phyloP scores from a whole-genome alignment of 257 asterid genomes.

The Agastache rugosa region DNA sequence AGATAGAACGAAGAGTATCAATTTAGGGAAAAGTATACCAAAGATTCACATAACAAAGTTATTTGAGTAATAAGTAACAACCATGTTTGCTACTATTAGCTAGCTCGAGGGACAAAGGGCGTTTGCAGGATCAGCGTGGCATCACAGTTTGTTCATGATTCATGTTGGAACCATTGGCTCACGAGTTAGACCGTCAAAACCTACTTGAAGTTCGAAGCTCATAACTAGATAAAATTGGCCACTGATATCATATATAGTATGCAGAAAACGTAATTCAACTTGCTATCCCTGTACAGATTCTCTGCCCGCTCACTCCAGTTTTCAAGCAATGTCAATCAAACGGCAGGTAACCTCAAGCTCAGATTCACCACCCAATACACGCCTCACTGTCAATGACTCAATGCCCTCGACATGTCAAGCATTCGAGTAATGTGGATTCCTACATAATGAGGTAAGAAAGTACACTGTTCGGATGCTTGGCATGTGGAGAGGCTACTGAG shows the following conservation, averaged over 20 bases:
- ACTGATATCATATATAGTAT: background rate
- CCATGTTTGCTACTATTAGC: background rate
- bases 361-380: background rate
- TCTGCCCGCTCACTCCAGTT: background rate
- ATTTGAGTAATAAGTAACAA: background rate
- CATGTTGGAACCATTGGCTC: background rate
- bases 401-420: background rate
- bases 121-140: background rate
- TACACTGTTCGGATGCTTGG: background rate
- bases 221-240: background rate
- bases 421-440: slow-evolving; percentile 1
- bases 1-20: background rate
- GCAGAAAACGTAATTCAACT: background rate
- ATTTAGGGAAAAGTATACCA: background rate
- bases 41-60: background rate
- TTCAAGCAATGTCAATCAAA: background rate
- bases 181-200: background rate
- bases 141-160: background rate
- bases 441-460: background rate
- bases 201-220: background rate
- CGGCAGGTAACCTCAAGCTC: background rate
- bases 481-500: background rate
- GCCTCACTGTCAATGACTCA: background rate
- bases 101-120: background rate
- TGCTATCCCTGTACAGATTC: slow-evolving; percentile 5